A percentile compares a stretch with the other conserved stretches of the same genome.
These are phyloP conservation scores for Crithidia thermophila DNA, from an alignment of 208 protist species.

Conservation along the genomic window DNA sequence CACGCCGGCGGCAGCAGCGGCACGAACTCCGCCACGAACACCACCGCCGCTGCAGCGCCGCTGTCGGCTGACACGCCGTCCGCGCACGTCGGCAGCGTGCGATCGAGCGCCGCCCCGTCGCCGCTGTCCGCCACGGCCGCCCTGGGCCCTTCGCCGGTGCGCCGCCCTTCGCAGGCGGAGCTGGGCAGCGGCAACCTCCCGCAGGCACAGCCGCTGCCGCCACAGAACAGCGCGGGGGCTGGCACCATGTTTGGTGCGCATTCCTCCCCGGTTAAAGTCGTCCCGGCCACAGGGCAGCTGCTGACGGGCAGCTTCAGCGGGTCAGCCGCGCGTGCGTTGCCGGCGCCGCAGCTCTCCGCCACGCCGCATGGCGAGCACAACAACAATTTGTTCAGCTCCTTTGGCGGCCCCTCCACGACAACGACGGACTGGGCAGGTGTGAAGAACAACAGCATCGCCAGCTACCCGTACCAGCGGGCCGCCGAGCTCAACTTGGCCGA, in stretches of 20 bases:
- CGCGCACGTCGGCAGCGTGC: not conserved
- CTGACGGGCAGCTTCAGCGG: not conserved
- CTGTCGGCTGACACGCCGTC: not conserved
- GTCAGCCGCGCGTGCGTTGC: conserved; percentile 9
- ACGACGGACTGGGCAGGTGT: conserved; percentile 5
- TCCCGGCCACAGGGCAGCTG: not conserved
- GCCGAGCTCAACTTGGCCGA: conserved; percentile 32
- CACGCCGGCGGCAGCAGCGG: not conserved
- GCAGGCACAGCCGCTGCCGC: no score
- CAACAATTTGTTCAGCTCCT: conserved; percentile 18
- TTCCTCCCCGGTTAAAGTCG: not conserved
- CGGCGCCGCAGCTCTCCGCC: conserved; percentile 4
- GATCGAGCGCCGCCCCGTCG: not conserved
- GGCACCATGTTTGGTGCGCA: no score
- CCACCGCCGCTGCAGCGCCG: not conserved
- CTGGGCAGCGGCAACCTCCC: conserved; percentile 10
- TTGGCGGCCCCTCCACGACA: not conserved
- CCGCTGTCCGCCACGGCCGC: not conserved
- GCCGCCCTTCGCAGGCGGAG: not conserved
- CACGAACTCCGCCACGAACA: not conserved
- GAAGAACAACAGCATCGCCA: conserved; percentile 15
- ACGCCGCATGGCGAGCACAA: not conserved
- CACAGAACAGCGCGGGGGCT: no score
- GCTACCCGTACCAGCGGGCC: conserved; percentile 15
- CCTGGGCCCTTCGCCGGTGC: not conserved